Evolutionary conservation across 768 basidiomycete genomes (phyloP).

Genomic region (Atractiella rhizophila): DNA sequence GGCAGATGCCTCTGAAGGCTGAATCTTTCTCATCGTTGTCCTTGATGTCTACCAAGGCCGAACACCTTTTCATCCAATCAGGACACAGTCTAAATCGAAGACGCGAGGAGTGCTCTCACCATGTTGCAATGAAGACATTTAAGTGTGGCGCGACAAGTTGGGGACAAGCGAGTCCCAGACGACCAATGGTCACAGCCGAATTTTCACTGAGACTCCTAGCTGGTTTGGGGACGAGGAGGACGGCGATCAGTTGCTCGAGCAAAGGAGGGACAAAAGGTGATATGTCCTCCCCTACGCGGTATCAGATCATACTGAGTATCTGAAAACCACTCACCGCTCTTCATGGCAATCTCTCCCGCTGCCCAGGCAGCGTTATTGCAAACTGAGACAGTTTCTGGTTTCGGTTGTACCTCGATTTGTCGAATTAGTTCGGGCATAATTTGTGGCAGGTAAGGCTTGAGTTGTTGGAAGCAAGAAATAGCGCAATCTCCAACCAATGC

Average conservation of each 20-base stretch:
- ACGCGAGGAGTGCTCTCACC: slow-evolving; percentile 25
- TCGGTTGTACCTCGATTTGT: slow-evolving; percentile 80
- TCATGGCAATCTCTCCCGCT: slow-evolving; percentile 89
- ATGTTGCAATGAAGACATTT: slow-evolving; percentile 70
- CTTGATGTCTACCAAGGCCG: slow-evolving; percentile 86
- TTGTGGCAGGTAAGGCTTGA: slow-evolving; percentile 59
- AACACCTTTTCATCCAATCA: slow-evolving; percentile 29
- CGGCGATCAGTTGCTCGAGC: slow-evolving; percentile 69
- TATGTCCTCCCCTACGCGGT: slow-evolving; percentile 58
- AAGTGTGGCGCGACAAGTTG: slow-evolving; percentile 64
- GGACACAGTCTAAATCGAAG: background rate
- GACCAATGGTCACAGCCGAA: slow-evolving; percentile 90
- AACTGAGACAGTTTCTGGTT: slow-evolving; percentile 78
- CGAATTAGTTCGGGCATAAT: slow-evolving; percentile 72
- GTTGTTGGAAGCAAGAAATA: slow-evolving; percentile 70
- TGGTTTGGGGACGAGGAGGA: slow-evolving; percentile 71
- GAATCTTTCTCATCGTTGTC: slow-evolving; percentile 99
- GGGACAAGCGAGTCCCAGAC: slow-evolving; percentile 84
- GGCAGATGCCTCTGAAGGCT: slow-evolving; percentile 90
- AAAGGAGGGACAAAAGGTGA: slow-evolving; percentile 72
- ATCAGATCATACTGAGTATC: background rate
- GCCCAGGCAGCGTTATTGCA: slow-evolving; percentile 99
- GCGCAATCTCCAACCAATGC: slow-evolving; percentile 96
- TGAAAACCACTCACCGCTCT: slow-evolving; percentile 38
- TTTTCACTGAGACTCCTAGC: slow-evolving; percentile 90